Conservation (phyloP, 2,329 filamentous ascomycete genomes). For the Akanthomyces muscarius region DNA sequence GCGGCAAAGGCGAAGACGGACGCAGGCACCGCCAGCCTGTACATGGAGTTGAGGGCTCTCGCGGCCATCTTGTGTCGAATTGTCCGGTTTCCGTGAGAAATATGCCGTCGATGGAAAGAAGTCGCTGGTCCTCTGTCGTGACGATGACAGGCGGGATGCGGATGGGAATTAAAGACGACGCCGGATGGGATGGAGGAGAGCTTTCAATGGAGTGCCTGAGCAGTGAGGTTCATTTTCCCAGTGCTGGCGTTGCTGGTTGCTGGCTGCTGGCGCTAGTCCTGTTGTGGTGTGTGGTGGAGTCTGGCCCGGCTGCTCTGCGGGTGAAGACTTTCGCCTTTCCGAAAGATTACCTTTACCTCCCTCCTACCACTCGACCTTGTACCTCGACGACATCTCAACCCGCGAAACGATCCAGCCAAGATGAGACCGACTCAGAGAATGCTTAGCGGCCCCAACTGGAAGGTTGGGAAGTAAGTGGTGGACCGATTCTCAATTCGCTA, state of each 20-base stretch:
- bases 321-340: slow-evolving; percentile 24
- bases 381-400: not conserved
- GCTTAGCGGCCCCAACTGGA: slow-evolving; percentile 31
- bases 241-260: not conserved
- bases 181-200: slow-evolving; percentile 13
- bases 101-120: not conserved
- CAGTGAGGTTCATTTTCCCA: slow-evolving; percentile 15
- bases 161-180: not conserved
- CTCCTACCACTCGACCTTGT: slow-evolving; percentile 13
- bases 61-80: slow-evolving; percentile 44
- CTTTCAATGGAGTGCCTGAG: slow-evolving; percentile 15
- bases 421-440: slow-evolving; percentile 42
- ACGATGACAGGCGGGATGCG: slow-evolving; percentile 6
- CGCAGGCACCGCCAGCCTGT: slow-evolving; percentile 68
- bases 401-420: slow-evolving; percentile 23
- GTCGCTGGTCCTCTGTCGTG: not conserved
- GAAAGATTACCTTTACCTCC: slow-evolving; percentile 18
- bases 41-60: slow-evolving; percentile 57
- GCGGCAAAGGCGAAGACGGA: slow-evolving; percentile 63
- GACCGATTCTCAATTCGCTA: slow-evolving; percentile 6
- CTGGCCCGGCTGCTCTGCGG: slow-evolving; percentile 16
- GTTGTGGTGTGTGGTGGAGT: slow-evolving; percentile 14
- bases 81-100: not conserved
- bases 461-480: slow-evolving; percentile 33
- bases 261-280: slow-evolving; percentile 9